Base-by-base conservation (phyloP, 2,329 filamentous ascomycete species). In the Xenoacremonium recifei region DNA sequence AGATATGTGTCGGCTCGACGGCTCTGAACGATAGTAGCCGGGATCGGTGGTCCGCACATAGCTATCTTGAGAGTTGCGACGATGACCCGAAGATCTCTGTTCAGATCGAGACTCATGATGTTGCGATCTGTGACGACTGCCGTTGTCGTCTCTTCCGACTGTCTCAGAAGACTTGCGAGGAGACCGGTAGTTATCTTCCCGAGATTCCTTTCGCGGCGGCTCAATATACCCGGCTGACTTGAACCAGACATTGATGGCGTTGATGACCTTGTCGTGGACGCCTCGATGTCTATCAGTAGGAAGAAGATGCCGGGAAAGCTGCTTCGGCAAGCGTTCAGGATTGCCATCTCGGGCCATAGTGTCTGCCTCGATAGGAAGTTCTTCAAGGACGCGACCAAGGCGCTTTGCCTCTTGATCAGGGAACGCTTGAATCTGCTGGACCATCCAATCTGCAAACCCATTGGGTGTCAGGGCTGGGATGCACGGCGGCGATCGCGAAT, bases 241-340 rank as follows among this genome's bases (percentile, higher is more conserved):
- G 37, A 49, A 40, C 61, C 60, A 73, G 18, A 75, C 70, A 21
- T 71, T 70, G 15, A 91, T 70, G 2, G 78, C 75, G 32, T 77
- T 72, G 15, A 82, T 77, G 7, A 91, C 67, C 16, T 79, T 67
- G 47, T 82, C 77, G 41, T 80, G 76, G 1, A 79, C 69, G 21
- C 76, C 68, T 0, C 74, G 55, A 50, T 89, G 80, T 1, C 77
- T 71, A 6, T 65, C 62, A 0, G 70, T 68, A 0, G 89, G 89
- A 29, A 95, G 79, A 4, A 93, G 71, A 38, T 85, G 76, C 30
- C 89, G 75, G 1, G 87, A 84, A 3, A 95, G 74, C 53, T 90
- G 84, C 50, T 88, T 89, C 0, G 89, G 90, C 40, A 95, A 84
- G 3, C 86, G 74, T 62, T 91, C 87, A 10, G 77, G 80, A 49